A percentile compares a stretch with the other conserved stretches of the same genome.
Evolutionary conservation across 148 eudicot genomes (phyloP).

Genomic region (Limonium bicolor): DNA sequence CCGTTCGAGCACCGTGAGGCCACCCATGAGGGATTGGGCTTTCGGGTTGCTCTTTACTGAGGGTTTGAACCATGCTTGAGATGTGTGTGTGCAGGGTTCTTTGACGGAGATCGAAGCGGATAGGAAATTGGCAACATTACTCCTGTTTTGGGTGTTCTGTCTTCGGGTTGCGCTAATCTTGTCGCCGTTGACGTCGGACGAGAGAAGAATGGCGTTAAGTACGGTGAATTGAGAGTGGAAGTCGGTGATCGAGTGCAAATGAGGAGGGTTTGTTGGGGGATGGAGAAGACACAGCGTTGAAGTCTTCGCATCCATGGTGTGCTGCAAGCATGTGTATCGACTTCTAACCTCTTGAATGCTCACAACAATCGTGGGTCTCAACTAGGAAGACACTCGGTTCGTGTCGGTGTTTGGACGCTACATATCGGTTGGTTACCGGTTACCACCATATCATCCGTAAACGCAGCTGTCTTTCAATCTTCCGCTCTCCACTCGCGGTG

Average conservation of each 20-base stretch:
- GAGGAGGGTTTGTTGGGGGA: constrained; percentile 10
- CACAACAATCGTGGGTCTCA: too few relatives aligned
- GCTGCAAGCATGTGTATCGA: too few relatives aligned
- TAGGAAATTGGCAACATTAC: constrained; percentile 24
- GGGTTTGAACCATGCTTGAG: constrained; percentile 34
- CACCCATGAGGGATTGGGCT: constrained; percentile 19
- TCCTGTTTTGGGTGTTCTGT: neutral
- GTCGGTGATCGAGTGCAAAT: constrained; percentile 8
- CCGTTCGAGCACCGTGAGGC: constrained; percentile 56
- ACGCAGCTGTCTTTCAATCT: too few relatives aligned
- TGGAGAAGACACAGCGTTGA: constrained; percentile 15
- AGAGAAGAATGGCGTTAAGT: constrained; percentile 36
- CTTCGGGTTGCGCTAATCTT: constrained; percentile 1
- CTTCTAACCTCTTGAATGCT: too few relatives aligned
- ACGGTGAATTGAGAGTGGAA: constrained; percentile 40
- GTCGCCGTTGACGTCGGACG: constrained; percentile 13
- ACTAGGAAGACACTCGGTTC: too few relatives aligned
- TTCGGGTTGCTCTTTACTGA: constrained; percentile 14
- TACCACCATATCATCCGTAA: too few relatives aligned
- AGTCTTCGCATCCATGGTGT: constrained; percentile 24
- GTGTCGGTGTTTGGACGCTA: too few relatives aligned
- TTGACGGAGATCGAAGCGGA: constrained; percentile 45
- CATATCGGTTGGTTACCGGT: too few relatives aligned
- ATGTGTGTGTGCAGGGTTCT: constrained; percentile 20
- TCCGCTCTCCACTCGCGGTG: too few relatives aligned